Evolutionary conservation across 2,329 filamentous ascomycete genomes (phyloP).

Genomic region (Elsinoe australis): DNA sequence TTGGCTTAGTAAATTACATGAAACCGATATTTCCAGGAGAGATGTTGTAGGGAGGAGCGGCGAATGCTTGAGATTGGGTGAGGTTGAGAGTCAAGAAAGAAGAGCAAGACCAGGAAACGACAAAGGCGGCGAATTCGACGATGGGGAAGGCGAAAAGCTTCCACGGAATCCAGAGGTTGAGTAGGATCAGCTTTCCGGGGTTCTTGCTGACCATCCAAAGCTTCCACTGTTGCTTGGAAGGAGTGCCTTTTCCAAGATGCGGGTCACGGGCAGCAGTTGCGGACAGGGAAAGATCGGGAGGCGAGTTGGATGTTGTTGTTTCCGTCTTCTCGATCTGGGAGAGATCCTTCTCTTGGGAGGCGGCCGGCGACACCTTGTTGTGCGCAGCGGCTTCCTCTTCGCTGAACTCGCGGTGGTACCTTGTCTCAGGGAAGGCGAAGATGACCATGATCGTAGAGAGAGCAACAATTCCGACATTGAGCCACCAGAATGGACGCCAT

Average conservation of each 20-base stretch:
- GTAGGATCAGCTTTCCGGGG: conserved; percentile 40
- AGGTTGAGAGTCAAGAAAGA: conserved; percentile 54
- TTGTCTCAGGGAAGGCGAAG: conserved; percentile 58
- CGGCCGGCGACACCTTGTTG: conserved; percentile 14
- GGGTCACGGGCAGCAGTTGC: conserved; percentile 44
- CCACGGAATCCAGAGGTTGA: conserved; percentile 55
- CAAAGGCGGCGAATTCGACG: conserved; percentile 54
- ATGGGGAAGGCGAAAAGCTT: conserved; percentile 57
- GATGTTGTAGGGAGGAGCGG: conserved; percentile 50
- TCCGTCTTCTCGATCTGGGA: conserved; percentile 21
- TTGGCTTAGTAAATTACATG: too few relatives aligned
- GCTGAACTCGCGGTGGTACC: conserved; percentile 45
- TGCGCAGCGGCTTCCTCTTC: conserved; percentile 22
- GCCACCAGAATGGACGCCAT: conserved; percentile 59
- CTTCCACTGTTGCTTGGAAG: conserved; percentile 50
- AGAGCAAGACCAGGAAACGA: conserved; percentile 53
- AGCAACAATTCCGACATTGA: conserved; percentile 51
- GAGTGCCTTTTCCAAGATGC: conserved; percentile 48
- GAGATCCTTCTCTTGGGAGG: conserved; percentile 19
- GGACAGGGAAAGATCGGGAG: conserved; percentile 22
- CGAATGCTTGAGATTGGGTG: conserved; percentile 49
- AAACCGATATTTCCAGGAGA: conserved; percentile 45
- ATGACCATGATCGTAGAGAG: conserved; percentile 46
- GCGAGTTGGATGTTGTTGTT: conserved; percentile 24
- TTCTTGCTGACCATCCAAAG: conserved; percentile 45